Conservation (phyloP, 148 eudicot species). For the Chenopodium berlandieri region DNA sequence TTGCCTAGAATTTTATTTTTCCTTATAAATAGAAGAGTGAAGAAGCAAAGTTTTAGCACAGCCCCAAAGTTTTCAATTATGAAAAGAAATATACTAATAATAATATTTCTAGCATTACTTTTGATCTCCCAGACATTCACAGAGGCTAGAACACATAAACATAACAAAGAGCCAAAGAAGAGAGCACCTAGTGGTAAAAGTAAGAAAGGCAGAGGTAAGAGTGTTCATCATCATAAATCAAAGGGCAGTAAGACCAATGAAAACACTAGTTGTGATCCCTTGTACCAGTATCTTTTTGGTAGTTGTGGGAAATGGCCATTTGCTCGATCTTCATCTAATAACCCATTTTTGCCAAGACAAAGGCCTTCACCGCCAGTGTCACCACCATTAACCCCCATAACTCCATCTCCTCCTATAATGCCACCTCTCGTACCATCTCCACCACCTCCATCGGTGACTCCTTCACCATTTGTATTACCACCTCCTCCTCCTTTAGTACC, state of each 20-base stretch:
- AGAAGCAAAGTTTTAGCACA: neutral
- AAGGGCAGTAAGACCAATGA: slow-evolving; percentile 10
- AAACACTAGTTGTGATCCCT: slow-evolving; percentile 29
- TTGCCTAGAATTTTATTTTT: neutral
- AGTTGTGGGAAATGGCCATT: slow-evolving; percentile 34
- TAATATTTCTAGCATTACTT: slow-evolving; percentile 20
- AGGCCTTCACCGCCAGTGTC: slow-evolving; percentile 24
- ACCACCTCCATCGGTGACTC: slow-evolving; percentile 12
- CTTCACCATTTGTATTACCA: neutral
- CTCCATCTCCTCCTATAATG: neutral
- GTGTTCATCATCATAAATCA: slow-evolving; percentile 4
- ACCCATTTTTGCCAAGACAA: slow-evolving; percentile 29
- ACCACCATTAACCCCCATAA: slow-evolving; percentile 7
- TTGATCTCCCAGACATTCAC: slow-evolving; percentile 21
- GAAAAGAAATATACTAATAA: slow-evolving; percentile 19
- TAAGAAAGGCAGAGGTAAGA: slow-evolving; percentile 6
- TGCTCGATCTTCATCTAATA: slow-evolving; percentile 18
- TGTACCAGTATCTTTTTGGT: slow-evolving; percentile 31
- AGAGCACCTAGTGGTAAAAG: slow-evolving; percentile 16
- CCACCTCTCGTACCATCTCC: neutral
- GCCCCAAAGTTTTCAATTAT: slow-evolving; percentile 2
- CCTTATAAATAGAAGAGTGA: slow-evolving; percentile 13
- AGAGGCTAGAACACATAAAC: slow-evolving; percentile 25
- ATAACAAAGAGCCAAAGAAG: slow-evolving; percentile 12
- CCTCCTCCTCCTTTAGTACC: slow-evolving; percentile 10